A percentile compares a stretch with the other conserved stretches of the same genome.
Evolutionary conservation across 371 early-diverging fungal genomes (phyloP).

Genomic region (Neoconidiobolus thromboides): DNA sequence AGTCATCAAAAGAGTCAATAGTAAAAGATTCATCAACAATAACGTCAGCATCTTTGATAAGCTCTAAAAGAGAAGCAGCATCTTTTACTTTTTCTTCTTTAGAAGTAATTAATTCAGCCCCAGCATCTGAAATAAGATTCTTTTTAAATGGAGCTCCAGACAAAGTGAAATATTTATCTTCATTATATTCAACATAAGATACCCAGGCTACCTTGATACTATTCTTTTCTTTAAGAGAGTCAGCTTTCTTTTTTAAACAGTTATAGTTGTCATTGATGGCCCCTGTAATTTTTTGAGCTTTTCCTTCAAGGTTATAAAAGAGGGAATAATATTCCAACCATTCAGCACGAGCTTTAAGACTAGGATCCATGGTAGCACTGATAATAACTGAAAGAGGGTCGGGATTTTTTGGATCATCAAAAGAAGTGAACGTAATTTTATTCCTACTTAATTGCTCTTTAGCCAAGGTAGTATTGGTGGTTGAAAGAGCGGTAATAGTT

Average conservation of each 20-base stretch:
- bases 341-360: constrained; percentile 40
- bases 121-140: constrained; percentile 39
- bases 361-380: constrained; percentile 15
- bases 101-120: constrained; percentile 21
- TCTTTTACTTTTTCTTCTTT: constrained; percentile 15
- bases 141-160: constrained; percentile 35
- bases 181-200: constrained; percentile 35
- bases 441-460: constrained; percentile 13
- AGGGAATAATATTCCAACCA: constrained; percentile 60
- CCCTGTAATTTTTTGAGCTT: constrained; percentile 29
- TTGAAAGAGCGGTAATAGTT: constrained; percentile 13
- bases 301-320: constrained; percentile 45
- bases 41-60: constrained; percentile 38
- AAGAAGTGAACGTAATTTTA: constrained; percentile 24
- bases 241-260: constrained; percentile 28
- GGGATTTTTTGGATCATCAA: constrained; percentile 7
- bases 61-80: constrained; percentile 24
- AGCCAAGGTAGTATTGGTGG: constrained; percentile 22
- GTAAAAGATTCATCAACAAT: constrained; percentile 50
- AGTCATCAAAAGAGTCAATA: constrained; percentile 19
- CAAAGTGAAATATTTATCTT: constrained; percentile 33
- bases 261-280: constrained; percentile 43
- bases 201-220: constrained; percentile 52
- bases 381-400: constrained; percentile 14
- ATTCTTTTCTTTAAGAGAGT: constrained; percentile 15